Conservation (phyloP, 2,329 filamentous ascomycete species). For the Domatiomyces catenatus region DNA sequence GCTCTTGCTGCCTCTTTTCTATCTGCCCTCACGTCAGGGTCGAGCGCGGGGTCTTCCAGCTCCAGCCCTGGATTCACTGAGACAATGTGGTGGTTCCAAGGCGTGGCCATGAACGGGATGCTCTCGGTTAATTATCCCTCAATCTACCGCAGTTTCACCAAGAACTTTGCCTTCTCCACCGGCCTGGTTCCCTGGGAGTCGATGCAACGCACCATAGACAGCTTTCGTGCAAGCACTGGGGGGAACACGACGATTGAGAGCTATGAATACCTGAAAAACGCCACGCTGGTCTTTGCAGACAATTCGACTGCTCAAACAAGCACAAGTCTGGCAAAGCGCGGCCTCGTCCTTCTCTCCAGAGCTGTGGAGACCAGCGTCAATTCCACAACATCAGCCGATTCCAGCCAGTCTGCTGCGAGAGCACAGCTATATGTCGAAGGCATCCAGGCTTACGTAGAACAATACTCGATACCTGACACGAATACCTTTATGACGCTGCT, state of each 20-base stretch:
- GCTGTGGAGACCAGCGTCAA: constrained; percentile 30
- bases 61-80: constrained; percentile 74
- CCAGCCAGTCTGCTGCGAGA: constrained; percentile 25
- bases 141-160: constrained; percentile 75
- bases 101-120: constrained; percentile 93
- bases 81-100: constrained; percentile 79
- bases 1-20: constrained; percentile 60
- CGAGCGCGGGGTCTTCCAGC: constrained; percentile 45
- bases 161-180: constrained; percentile 86
- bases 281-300: constrained; percentile 57
- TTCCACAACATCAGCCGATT: constrained; percentile 14
- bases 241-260: constrained; percentile 74
- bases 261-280: constrained; percentile 57
- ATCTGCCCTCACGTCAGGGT: constrained; percentile 49
- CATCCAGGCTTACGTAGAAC: constrained; percentile 68
- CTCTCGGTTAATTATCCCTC: constrained; percentile 74
- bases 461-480: constrained; percentile 67
- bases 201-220: constrained; percentile 70
- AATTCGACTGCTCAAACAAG: constrained; percentile 36
- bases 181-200: constrained; percentile 69
- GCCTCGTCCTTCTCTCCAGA: constrained; percentile 40
- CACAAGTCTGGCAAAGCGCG: constrained; percentile 38
- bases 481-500: constrained; percentile 96
- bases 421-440: constrained; percentile 49
- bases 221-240: constrained; percentile 63